These are phyloP conservation scores for Pseudognaphalium luteoalbum DNA, from an alignment of 129 eudicot species.

Conservation along the genomic window DNA sequence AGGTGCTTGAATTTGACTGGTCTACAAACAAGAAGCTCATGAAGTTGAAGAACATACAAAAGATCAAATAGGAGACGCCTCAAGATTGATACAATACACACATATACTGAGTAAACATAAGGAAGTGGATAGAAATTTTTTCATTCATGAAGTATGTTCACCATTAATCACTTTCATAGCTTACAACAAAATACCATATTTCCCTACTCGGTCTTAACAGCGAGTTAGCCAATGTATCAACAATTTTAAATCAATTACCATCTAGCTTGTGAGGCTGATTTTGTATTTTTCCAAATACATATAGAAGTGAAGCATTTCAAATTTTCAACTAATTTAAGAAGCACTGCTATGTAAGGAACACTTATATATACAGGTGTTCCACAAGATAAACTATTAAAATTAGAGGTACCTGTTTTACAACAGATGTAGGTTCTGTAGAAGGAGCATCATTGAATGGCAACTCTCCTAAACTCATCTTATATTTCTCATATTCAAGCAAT, in stretches of 20 bases:
- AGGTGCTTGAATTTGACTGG: constrained; percentile 56
- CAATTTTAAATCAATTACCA: neutral
- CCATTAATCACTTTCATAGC: neutral
- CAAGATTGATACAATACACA: neutral
- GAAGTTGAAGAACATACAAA: neutral
- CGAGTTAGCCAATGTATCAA: neutral
- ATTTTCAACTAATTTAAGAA: neutral
- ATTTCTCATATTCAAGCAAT: constrained; percentile 79
- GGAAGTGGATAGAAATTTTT: neutral
- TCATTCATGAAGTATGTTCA: neutral
- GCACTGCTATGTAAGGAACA: neutral
- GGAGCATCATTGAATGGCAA: constrained; percentile 63
- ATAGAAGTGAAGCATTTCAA: constrained; percentile 2
- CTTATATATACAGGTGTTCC: neutral
- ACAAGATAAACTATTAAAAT: constrained; percentile 6
- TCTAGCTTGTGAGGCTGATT: neutral
- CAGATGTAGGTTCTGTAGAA: constrained; percentile 51
- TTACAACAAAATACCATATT: neutral
- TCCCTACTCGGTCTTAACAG: too few species aligned
- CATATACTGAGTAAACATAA: neutral
- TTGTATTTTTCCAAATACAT: neutral
- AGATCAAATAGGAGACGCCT: neutral
- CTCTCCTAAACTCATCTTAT: constrained; percentile 75
- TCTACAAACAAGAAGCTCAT: constrained; percentile 36
- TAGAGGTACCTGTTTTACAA: constrained; percentile 65